Percentiles rank a stretch among this genome's conserved stretches.
Conservation (phyloP, 2,329 filamentous ascomycete species). For the Exutisphaerella laricina region DNA sequence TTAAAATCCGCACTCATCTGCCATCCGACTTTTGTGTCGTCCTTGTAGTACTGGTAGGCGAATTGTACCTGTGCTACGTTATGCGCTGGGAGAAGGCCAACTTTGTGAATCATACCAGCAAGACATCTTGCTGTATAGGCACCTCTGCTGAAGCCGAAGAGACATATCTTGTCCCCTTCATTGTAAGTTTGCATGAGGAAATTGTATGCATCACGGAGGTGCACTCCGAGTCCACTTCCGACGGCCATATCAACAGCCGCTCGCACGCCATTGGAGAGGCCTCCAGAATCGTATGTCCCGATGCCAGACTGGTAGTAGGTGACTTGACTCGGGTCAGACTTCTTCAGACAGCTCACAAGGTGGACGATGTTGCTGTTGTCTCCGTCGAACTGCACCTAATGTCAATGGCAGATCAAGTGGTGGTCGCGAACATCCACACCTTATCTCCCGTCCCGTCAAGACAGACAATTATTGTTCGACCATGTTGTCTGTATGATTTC, state of each 20-base stretch:
- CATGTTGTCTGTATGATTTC: slow-evolving; percentile 15
- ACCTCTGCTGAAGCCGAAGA: slow-evolving; percentile 19
- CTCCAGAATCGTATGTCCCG: slow-evolving; percentile 41
- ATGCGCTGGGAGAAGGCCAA: slow-evolving; percentile 34
- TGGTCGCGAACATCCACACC: no score
- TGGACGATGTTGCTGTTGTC: slow-evolving; percentile 45
- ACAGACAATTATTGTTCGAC: slow-evolving; percentile 37
- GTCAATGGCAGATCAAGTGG: background rate
- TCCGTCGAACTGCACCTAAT: slow-evolving; percentile 31
- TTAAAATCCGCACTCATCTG: slow-evolving; percentile 42
- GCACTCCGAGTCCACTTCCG: slow-evolving; percentile 39
- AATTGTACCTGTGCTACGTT: slow-evolving; percentile 38
- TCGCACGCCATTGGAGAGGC: slow-evolving; percentile 36
- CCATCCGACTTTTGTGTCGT: slow-evolving; percentile 37
- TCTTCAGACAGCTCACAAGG: slow-evolving; percentile 41
- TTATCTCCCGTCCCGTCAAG: slow-evolving; percentile 44
- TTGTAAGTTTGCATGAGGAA: slow-evolving; percentile 34
- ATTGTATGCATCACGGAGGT: slow-evolving; percentile 40
- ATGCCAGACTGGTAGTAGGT: slow-evolving; percentile 44
- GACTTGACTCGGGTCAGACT: slow-evolving; percentile 37
- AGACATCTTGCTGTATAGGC: slow-evolving; percentile 50
- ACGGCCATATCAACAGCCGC: slow-evolving; percentile 42
- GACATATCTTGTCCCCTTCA: slow-evolving; percentile 18
- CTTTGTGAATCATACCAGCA: slow-evolving; percentile 42
- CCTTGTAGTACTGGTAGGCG: slow-evolving; percentile 43